Conservation (phyloP, 192 early-diverging fungal genomes). For the Linnemannia hyalina region DNA sequence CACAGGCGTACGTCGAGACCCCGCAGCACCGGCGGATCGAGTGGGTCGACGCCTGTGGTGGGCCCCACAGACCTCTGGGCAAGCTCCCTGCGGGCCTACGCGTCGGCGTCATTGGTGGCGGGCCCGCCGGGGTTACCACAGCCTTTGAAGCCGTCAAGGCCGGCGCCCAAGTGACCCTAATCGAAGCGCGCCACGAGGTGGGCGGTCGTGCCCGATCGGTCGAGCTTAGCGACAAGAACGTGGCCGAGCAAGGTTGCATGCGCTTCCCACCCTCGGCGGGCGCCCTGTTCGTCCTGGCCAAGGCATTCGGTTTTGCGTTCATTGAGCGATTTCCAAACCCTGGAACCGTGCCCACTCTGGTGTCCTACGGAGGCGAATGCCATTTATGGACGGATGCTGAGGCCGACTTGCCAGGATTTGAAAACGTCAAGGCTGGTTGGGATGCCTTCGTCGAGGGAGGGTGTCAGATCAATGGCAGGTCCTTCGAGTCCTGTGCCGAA, state of each 20-base stretch:
- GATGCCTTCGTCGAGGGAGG: slow-evolving; percentile 12
- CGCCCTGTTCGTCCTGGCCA: slow-evolving; percentile 6
- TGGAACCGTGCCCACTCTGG: slow-evolving; percentile 10
- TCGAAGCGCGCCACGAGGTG: slow-evolving; percentile 14
- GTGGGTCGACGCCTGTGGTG: slow-evolving; percentile 22
- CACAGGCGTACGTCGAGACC: slow-evolving; percentile 19
- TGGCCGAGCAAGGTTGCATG: slow-evolving; percentile 21
- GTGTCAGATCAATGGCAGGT: slow-evolving; percentile 14
- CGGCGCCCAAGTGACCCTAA: slow-evolving; percentile 16
- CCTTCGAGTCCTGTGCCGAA: slow-evolving; percentile 13
- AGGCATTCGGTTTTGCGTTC: slow-evolving; percentile 10
- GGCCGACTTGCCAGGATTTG: slow-evolving; percentile 4
- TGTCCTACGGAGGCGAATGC: slow-evolving; percentile 12
- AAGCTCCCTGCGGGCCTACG: slow-evolving; percentile 11
- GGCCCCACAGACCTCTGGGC: slow-evolving; percentile 6
- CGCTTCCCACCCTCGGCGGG: slow-evolving; percentile 15
- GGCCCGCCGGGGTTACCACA: slow-evolving; percentile 1
- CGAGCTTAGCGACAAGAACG: slow-evolving; percentile 7
- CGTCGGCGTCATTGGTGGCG: slow-evolving; percentile 13
- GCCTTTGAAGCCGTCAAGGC: slow-evolving; percentile 23
- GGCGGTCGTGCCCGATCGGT: slow-evolving; percentile 21
- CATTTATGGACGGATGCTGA: slow-evolving; percentile 15
- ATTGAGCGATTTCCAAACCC: slow-evolving; percentile 17
- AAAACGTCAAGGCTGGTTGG: slow-evolving; percentile 17
- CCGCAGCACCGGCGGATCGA: slow-evolving; percentile 18